A percentile compares a stretch with the other conserved stretches of the same genome.
Evolutionary conservation across 352 stramenopile species (phyloP).

Genomic region (Globisporangium spinosum): DNA sequence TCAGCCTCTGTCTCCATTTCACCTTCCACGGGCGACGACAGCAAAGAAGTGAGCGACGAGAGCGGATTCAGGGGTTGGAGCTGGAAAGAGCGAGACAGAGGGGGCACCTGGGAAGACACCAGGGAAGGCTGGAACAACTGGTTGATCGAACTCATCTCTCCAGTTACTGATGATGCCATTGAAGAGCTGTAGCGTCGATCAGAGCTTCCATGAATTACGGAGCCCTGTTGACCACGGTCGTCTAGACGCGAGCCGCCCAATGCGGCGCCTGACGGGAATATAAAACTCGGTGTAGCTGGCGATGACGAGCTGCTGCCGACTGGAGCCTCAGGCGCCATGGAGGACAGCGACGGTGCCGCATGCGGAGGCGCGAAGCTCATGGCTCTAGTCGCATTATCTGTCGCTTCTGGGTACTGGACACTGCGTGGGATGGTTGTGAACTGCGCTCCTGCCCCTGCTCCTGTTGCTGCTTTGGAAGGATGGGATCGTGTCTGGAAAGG

Average conservation of each 20-base stretch:
- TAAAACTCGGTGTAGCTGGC: background rate
- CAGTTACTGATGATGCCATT: background rate
- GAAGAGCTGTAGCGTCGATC: background rate
- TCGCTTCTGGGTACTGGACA: background rate
- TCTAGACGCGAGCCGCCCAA: background rate
- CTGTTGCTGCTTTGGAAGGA: background rate
- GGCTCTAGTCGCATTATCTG: background rate
- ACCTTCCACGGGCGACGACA: background rate
- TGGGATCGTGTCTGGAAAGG: background rate
- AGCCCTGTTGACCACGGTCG: background rate
- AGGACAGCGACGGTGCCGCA: background rate
- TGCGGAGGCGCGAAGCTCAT: background rate
- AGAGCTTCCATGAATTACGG: background rate
- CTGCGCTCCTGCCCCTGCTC: background rate
- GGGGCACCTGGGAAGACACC: too few relatives aligned
- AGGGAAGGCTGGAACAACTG: background rate
- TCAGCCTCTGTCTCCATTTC: background rate
- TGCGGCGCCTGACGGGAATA: background rate
- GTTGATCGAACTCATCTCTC: background rate
- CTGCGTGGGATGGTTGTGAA: background rate
- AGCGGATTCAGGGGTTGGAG: background rate
- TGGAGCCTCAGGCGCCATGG: too few relatives aligned
- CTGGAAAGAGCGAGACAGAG: background rate
- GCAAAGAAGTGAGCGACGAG: slow-evolving; percentile 7
- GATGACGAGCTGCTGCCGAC: background rate